Conservation (phyloP, 2,329 filamentous ascomycete genomes). For the Hortaea sp. region DNA sequence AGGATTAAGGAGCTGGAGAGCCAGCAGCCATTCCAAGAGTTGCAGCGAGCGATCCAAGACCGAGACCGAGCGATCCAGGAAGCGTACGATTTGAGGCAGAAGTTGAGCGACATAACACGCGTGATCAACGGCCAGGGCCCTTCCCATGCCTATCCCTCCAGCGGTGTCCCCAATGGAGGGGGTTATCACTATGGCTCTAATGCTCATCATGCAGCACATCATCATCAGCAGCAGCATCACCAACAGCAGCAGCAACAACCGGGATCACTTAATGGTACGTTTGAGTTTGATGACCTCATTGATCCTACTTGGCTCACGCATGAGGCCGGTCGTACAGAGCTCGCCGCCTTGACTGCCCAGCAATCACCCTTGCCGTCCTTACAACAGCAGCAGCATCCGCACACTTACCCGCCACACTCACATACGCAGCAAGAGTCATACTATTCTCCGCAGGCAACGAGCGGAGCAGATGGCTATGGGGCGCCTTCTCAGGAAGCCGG, state of each 20-base stretch:
- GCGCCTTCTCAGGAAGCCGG: no score
- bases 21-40: conserved; percentile 73
- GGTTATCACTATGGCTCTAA: background rate
- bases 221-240: background rate
- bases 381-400: conserved; percentile 6
- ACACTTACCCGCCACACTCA: no score
- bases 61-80: conserved; percentile 62
- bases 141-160: no score
- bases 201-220: no score
- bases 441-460: conserved; percentile 3
- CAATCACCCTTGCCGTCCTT: conserved; percentile 31
- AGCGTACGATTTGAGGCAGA: conserved; percentile 65
- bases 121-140: conserved; percentile 24
- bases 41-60: conserved; percentile 63
- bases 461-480: conserved; percentile 3
- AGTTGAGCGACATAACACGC: conserved; percentile 35
- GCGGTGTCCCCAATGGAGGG: background rate
- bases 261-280: conserved; percentile 21
- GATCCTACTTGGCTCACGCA: conserved; percentile 18
- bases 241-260: conserved; percentile 1
- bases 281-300: conserved; percentile 14
- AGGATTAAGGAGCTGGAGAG: conserved; percentile 66
- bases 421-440: background rate
- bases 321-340: conserved; percentile 26
- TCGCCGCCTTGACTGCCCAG: conserved; percentile 37